Percentiles rank a stretch among this genome's conserved stretches.
phyloP scores from a whole-genome alignment of 495 filamentous ascomycete genomes.

The Penicillium alfredii region DNA sequence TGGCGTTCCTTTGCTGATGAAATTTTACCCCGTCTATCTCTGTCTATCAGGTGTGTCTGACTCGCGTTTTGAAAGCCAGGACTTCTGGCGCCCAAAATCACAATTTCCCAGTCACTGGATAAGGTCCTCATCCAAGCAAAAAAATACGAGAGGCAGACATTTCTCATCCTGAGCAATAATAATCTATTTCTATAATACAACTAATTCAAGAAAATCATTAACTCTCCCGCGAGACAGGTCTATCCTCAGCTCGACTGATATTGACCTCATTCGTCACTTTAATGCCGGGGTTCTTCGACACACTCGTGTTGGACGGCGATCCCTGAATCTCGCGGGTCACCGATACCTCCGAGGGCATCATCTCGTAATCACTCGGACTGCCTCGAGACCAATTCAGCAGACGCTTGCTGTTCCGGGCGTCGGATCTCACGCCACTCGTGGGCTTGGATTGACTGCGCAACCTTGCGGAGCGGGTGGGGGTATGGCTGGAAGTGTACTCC shows the following conservation, averaged over 20 bases:
- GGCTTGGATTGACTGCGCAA: slow-evolving; percentile 18
- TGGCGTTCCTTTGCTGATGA: no score
- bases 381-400: slow-evolving; percentile 21
- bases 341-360: slow-evolving; percentile 25
- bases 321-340: slow-evolving; percentile 11
- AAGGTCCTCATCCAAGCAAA: no score
- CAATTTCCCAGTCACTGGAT: no score
- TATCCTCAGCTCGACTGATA: neutral
- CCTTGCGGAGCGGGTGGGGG: slow-evolving; percentile 16
- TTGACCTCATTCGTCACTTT: slow-evolving; percentile 21
- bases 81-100: no score
- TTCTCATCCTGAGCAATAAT: no score
- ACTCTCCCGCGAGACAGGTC: neutral
- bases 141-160: no score
- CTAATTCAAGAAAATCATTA: neutral
- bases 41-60: no score
- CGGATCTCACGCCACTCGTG: slow-evolving; percentile 9
- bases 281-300: slow-evolving; percentile 12
- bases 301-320: neutral
- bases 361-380: slow-evolving; percentile 24
- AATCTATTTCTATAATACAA: no score
- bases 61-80: no score
- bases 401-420: slow-evolving; percentile 19
- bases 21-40: no score
- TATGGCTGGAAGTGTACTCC: slow-evolving; percentile 23